Conservation (phyloP, 257 asterid genomes). For the Penstemon barbatus region DNA sequence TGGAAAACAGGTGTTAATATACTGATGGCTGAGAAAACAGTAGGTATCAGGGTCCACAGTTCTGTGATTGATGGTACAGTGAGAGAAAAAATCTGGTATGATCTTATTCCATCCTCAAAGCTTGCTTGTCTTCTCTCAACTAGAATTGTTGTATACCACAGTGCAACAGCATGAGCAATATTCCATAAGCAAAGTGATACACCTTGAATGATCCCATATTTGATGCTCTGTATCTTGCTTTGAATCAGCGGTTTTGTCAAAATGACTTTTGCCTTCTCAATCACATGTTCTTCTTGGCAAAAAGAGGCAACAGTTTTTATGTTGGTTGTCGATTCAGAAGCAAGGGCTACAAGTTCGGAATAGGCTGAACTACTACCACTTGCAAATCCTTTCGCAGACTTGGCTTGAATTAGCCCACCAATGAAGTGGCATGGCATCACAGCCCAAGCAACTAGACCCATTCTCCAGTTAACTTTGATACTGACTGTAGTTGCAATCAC, state of each 20-base stretch:
- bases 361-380: slow-evolving; percentile 56
- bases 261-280: slow-evolving; percentile 51
- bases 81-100: slow-evolving; percentile 77
- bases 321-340: slow-evolving; percentile 72
- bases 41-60: slow-evolving; percentile 77
- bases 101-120: slow-evolving; percentile 68
- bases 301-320: slow-evolving; percentile 72
- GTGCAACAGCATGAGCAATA: slow-evolving; percentile 79
- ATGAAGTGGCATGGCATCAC: slow-evolving; percentile 91
- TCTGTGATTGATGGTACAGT: slow-evolving; percentile 85
- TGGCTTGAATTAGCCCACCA: slow-evolving; percentile 83
- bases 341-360: slow-evolving; percentile 63
- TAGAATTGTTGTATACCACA: slow-evolving; percentile 71
- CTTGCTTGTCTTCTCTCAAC: slow-evolving; percentile 56
- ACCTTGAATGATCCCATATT: slow-evolving; percentile 74
- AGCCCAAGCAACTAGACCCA: slow-evolving; percentile 88
- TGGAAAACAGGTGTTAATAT: slow-evolving; percentile 65
- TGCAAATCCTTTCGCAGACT: slow-evolving; percentile 80
- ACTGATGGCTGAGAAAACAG: slow-evolving; percentile 70
- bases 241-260: slow-evolving; percentile 46
- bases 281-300: slow-evolving; percentile 67
- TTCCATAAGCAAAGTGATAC: slow-evolving; percentile 77
- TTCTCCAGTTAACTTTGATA: slow-evolving; percentile 74
- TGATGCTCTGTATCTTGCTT: slow-evolving; percentile 62
- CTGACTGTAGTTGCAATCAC: slow-evolving; percentile 73